Conservation (phyloP, 192 early-diverging fungal species). For the Chytriomyces hyalinus region DNA sequence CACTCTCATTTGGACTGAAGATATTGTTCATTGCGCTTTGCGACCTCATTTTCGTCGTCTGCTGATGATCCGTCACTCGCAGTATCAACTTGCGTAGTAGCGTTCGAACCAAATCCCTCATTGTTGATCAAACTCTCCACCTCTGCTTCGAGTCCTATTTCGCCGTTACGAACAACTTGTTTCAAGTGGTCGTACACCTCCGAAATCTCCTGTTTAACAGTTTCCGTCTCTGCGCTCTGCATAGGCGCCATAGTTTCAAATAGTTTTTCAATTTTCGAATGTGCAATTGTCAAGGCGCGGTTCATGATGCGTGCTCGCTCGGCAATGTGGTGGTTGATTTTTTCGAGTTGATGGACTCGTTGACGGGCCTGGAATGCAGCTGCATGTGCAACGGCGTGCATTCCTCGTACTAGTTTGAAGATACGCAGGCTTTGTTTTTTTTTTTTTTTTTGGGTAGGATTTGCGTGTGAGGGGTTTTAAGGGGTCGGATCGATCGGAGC, state of each 20-base stretch:
- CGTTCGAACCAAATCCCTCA: neutral
- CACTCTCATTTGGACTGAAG: too few relatives aligned
- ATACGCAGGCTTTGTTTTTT: neutral
- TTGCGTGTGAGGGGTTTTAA: neutral
- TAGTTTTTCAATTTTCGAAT: neutral
- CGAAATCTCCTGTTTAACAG: neutral
- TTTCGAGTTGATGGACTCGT: neutral
- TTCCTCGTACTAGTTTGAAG: neutral
- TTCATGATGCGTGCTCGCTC: neutral
- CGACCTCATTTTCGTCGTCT: too few relatives aligned
- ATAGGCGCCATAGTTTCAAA: neutral
- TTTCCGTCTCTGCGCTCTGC: neutral
- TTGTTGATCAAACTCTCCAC: neutral
- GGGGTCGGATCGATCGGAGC: too few relatives aligned
- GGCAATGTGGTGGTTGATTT: constrained; percentile 1
- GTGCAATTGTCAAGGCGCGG: neutral
- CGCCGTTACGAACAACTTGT: neutral
- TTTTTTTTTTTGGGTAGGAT: neutral
- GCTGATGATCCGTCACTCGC: too few relatives aligned
- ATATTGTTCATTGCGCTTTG: too few relatives aligned
- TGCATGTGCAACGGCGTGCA: constrained; percentile 1
- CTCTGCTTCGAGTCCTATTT: neutral
- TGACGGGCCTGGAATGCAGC: neutral
- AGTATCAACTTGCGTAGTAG: too few relatives aligned
- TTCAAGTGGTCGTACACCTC: neutral